Evolutionary conservation across 2,329 filamentous ascomycete species (phyloP).

Genomic region (Fusarium torreyae): DNA sequence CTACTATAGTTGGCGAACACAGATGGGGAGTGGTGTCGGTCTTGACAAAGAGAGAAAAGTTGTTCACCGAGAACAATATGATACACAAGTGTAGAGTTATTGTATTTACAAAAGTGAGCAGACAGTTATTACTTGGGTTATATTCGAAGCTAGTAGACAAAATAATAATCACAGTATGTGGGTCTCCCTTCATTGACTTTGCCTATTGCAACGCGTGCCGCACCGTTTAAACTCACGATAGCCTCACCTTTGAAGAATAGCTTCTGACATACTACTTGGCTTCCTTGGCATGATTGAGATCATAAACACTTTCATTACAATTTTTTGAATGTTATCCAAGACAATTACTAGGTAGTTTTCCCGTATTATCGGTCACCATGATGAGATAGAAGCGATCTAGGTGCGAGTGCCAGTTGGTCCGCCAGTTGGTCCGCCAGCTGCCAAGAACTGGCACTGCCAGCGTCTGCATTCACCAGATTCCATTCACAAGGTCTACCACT

Average conservation of each 20-base stretch:
- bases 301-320: too few relatives aligned
- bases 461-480: background rate
- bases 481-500: background rate
- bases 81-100: too few relatives aligned
- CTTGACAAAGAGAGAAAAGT: too few relatives aligned
- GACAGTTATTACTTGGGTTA: too few relatives aligned
- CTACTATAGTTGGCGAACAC: background rate
- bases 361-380: too few relatives aligned
- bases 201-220: background rate
- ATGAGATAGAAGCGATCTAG: too few relatives aligned
- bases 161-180: too few relatives aligned
- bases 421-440: background rate
- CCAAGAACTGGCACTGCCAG: conserved; percentile 5
- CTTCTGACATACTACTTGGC: accelerated
- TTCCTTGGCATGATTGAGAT: too few relatives aligned
- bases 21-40: background rate
- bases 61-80: background rate
- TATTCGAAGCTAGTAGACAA: too few relatives aligned
- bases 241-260: background rate
- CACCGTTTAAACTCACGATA: background rate
- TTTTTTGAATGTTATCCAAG: too few relatives aligned
- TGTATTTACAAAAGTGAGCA: too few relatives aligned
- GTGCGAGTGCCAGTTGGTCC: background rate
- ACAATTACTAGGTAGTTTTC: too few relatives aligned
- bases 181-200: background rate